Evolutionary conservation across 2,329 filamentous ascomycete species (phyloP), one percentile per base, ranked within the genome.

Genomic region (Cladosporium colombiae): DNA sequence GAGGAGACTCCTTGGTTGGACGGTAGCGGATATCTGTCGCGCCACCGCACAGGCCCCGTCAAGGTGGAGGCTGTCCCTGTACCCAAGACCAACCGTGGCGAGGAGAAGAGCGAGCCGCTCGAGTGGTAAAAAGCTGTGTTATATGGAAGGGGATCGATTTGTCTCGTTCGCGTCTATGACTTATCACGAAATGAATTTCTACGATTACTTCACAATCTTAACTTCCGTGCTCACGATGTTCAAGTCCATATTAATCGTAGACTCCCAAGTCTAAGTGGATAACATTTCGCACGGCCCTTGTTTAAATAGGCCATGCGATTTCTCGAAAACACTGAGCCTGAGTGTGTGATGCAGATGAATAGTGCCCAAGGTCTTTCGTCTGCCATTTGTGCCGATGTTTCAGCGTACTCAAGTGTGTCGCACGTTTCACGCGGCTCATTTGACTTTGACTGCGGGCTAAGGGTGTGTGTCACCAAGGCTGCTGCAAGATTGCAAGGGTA

Each of bases 1-100:
- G 79, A 84, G 62, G 86, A 92, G 68, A 96, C 91, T 25, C 94
- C 95, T 2, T 98, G 94, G 94, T 81, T 98, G 70, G 92, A 97
- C 75, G 95, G 94, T 37, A 88, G 85, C 50, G 91, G 88, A 0
- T 98, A 96, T 77, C 84, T 98, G 66, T 84, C 82, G 69, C 80
- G 83, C 65, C 82, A 83, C 69, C 76, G 83, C 64, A 79, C 77
- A 68, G 85, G 85, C 4, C 84, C 87, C 1, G 86, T 88, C 11
- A 88, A 86, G 82, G 81, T 90, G 23, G 82, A 86, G 73, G 87
- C 88, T 13, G 85, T 81, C 13, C 88, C 91, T 5, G 89, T 97
- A 49, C 92, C 93, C 46, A 94, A 89, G 82, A 97, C 93, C 68
- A 97, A 97, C 81, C 83, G 92, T 18, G 93, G 93, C 0, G 90